phyloP scores from a whole-genome alignment of 352 stramenopile genomes.

The Aphanomyces cochlioides region DNA sequence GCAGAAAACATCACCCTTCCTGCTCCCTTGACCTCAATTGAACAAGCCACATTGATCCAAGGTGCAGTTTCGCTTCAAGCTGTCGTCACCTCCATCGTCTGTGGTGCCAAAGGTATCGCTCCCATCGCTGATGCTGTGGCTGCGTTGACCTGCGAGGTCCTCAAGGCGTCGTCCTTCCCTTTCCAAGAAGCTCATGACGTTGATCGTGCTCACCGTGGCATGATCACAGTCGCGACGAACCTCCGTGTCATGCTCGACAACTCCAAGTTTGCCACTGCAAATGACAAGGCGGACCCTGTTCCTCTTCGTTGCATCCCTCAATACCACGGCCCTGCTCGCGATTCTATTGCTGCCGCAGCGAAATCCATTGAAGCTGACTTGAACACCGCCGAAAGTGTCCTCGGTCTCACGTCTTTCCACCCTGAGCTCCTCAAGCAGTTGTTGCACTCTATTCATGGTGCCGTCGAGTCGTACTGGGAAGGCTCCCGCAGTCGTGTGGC shows the following conservation, averaged over 20 bases:
- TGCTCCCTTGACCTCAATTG: conserved; percentile 37
- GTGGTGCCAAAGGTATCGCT: conserved; percentile 59
- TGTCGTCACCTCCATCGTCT: conserved; percentile 49
- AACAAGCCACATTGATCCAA: conserved; percentile 42
- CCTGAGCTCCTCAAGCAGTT: conserved; percentile 62
- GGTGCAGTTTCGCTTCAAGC: conserved; percentile 49
- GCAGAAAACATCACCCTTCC: conserved; percentile 41
- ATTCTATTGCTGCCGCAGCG: conserved; percentile 57
- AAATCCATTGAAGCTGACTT: conserved; percentile 76
- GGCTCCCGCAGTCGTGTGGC: conserved; percentile 48
- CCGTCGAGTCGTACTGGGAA: conserved; percentile 51
- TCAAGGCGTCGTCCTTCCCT: conserved; percentile 52
- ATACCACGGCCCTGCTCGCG: conserved; percentile 74
- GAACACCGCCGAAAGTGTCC: conserved; percentile 39
- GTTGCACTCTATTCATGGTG: conserved; percentile 51
- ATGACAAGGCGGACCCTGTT: conserved; percentile 40
- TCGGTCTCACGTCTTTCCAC: conserved; percentile 42
- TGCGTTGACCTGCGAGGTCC: conserved; percentile 76
- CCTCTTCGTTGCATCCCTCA: conserved; percentile 63
- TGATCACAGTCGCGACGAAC: conserved; percentile 77
- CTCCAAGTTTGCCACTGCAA: conserved; percentile 55
- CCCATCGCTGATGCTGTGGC: conserved; percentile 70
- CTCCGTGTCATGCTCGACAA: conserved; percentile 85
- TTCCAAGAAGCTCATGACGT: conserved; percentile 85
- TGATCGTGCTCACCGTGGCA: conserved; percentile 77